phyloP scores from a whole-genome alignment of 805 yeast genomes.

The Saccharomycopsis javanensis region DNA sequence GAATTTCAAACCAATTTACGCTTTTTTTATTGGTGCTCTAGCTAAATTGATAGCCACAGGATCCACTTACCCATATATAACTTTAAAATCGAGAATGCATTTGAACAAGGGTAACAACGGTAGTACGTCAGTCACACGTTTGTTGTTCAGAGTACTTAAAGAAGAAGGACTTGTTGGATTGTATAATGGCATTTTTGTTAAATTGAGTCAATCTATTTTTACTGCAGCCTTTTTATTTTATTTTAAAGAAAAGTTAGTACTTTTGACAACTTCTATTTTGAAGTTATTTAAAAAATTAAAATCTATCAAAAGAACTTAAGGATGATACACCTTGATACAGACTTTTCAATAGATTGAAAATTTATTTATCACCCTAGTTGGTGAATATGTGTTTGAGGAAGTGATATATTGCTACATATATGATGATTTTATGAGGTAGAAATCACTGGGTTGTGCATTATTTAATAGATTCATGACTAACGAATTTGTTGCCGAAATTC shows the following conservation, averaged over 20 bases:
- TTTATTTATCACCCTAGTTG: too few relatives aligned
- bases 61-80: slow-evolving; percentile 84
- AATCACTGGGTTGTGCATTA: too few relatives aligned
- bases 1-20: slow-evolving; percentile 57
- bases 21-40: slow-evolving; percentile 78
- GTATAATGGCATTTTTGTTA: slow-evolving; percentile 73
- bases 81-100: slow-evolving; percentile 84
- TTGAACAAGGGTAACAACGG: slow-evolving; percentile 29
- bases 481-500: too few relatives aligned
- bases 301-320: not conserved
- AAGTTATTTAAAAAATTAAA: slow-evolving; percentile 28
- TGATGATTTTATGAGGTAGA: too few relatives aligned
- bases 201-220: slow-evolving; percentile 71
- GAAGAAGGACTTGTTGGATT: slow-evolving; percentile 70
- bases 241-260: slow-evolving; percentile 78
- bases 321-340: too few relatives aligned
- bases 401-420: too few relatives aligned
- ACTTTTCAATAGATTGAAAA: too few relatives aligned
- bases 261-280: slow-evolving; percentile 46
- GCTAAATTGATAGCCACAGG: slow-evolving; percentile 87
- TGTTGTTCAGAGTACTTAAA: slow-evolving; percentile 47
- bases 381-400: too few relatives aligned
- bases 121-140: slow-evolving; percentile 31
- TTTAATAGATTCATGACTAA: too few relatives aligned
- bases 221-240: slow-evolving; percentile 87